These are phyloP conservation scores for Eutrema japonicum DNA, from an alignment of 345 rosid species.

Conservation along the genomic window DNA sequence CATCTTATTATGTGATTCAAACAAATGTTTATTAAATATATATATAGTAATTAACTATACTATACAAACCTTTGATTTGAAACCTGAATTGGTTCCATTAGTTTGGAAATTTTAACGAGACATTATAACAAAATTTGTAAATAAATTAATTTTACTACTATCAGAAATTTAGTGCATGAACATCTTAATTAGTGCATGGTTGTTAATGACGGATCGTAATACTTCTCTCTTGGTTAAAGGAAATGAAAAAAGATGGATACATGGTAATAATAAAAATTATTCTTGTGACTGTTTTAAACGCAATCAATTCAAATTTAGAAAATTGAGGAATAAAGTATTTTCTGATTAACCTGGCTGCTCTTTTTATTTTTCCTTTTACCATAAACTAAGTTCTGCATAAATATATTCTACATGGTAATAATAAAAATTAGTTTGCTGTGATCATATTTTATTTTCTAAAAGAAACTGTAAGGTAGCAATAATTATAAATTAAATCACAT, in stretches of 20 bases:
- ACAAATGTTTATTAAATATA: background rate
- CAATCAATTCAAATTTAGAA: constrained; percentile 17
- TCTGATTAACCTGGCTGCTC: constrained; percentile 7
- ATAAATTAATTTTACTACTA: background rate
- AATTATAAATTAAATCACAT: constrained; percentile 33
- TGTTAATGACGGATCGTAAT: background rate
- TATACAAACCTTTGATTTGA: background rate
- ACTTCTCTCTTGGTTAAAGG: no score
- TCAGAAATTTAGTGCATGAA: background rate
- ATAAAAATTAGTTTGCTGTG: constrained; percentile 7
- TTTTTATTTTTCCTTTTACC: background rate
- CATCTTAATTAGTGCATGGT: background rate
- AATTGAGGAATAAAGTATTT: background rate
- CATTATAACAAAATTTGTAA: background rate
- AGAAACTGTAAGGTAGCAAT: constrained; percentile 12
- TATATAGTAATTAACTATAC: background rate
- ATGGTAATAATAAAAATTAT: background rate
- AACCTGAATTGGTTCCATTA: background rate
- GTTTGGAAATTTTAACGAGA: background rate
- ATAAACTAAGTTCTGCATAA: constrained; percentile 9
- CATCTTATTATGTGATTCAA: background rate
- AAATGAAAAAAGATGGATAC: no score
- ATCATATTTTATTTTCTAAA: constrained; percentile 15
- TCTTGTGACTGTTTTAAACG: background rate
- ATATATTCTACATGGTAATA: constrained; percentile 13